Conservation (phyloP, 495 filamentous ascomycete species). For the Podospora appendiculata region DNA sequence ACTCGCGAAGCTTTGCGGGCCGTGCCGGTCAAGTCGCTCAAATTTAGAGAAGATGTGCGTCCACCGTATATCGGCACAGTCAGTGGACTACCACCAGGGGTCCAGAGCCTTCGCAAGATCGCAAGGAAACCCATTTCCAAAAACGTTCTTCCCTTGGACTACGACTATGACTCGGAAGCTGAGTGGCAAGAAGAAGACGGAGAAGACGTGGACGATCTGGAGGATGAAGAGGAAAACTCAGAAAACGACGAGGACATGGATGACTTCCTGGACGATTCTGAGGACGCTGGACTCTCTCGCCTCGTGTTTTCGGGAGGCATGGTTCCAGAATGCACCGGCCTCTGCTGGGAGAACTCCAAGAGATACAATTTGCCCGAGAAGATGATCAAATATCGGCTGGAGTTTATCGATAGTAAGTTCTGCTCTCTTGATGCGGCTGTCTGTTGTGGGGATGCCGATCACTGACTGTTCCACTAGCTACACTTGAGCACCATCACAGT, state of each 20-base stretch:
- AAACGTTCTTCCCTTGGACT: constrained; percentile 61
- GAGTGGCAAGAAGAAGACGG: constrained; percentile 67
- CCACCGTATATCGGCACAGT: constrained; percentile 87
- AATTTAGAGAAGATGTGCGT: constrained; percentile 80
- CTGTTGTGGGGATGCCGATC: background rate
- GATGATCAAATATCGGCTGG: constrained; percentile 55
- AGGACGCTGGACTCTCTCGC: constrained; percentile 39
- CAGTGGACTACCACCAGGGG: constrained; percentile 46
- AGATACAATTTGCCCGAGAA: constrained; percentile 32
- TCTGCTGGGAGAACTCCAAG: constrained; percentile 67
- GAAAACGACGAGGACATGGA: constrained; percentile 62
- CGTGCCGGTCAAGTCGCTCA: constrained; percentile 68
- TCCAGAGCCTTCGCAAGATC: constrained; percentile 41
- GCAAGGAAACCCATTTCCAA: constrained; percentile 64
- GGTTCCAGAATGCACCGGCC: constrained; percentile 65
- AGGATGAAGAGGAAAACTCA: constrained; percentile 65
- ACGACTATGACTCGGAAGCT: constrained; percentile 94
- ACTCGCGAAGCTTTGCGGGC: constrained; percentile 46
- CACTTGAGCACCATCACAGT: constrained; percentile 31
- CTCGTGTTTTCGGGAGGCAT: constrained; percentile 52
- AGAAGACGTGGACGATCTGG: constrained; percentile 53
- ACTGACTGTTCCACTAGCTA: constrained; percentile 21
- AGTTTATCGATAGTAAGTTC: constrained; percentile 62
- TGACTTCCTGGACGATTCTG: constrained; percentile 69
- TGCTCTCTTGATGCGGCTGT: background rate